These are phyloP conservation scores for Chaetomium sp. DNA, from an alignment of 2,329 filamentous ascomycete genomes.

Conservation along the genomic window DNA sequence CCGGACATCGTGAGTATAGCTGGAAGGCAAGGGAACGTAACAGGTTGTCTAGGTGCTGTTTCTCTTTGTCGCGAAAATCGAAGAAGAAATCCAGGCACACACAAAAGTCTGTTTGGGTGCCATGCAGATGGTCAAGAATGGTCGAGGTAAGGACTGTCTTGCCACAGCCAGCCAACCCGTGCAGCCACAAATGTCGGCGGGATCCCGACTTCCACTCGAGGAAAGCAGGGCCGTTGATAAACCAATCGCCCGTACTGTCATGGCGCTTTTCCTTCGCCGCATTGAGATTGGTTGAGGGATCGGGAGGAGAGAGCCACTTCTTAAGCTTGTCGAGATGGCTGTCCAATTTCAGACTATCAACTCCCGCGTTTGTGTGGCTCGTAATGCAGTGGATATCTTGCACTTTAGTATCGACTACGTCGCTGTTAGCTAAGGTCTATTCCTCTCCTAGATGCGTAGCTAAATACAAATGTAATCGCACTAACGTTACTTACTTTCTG, in stretches of 20 bases:
- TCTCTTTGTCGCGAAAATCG: conserved; percentile 3
- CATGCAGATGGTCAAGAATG: conserved; percentile 1
- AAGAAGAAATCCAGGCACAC: conserved; percentile 1
- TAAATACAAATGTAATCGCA: too few relatives aligned
- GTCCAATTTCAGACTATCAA: too few relatives aligned
- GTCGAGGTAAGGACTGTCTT: conserved; percentile 2
- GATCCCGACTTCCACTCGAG: neutral
- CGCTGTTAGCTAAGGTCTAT: too few relatives aligned
- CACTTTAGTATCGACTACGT: too few relatives aligned
- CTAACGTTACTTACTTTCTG: too few relatives aligned
- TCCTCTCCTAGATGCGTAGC: too few relatives aligned
- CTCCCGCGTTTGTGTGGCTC: too few relatives aligned
- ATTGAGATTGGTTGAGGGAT: conserved; percentile 1
- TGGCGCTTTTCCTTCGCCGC: neutral
- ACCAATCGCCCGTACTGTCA: neutral
- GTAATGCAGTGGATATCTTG: too few relatives aligned
- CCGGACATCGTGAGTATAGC: neutral
- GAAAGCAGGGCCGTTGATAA: neutral
- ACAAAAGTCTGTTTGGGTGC: neutral
- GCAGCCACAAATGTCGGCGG: conserved; percentile 1
- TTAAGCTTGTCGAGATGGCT: neutral
- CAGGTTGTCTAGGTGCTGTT: neutral
- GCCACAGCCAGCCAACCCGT: conserved; percentile 3
- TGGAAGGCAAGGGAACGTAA: conserved; percentile 4
- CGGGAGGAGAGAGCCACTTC: neutral